phyloP scores from a whole-genome alignment of 257 asterid species.

The Paraleonurus japonicus region DNA sequence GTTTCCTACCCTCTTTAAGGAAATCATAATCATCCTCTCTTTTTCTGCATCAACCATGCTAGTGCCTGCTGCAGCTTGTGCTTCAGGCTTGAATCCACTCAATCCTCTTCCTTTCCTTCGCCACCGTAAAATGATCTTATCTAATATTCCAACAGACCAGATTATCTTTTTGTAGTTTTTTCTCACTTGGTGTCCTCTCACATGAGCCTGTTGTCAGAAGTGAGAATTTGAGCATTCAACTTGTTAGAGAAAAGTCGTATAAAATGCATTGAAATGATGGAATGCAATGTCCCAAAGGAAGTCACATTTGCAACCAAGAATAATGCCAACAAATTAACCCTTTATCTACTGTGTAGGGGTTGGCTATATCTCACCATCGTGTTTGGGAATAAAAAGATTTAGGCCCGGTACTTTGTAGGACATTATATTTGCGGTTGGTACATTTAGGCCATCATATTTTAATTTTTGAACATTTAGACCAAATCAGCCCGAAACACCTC shows the following conservation, averaged over 20 bases:
- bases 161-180: constrained; percentile 72
- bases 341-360: not conserved
- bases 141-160: constrained; percentile 93
- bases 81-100: constrained; percentile 72
- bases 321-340: not conserved
- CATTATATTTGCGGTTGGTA: not conserved
- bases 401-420: not conserved
- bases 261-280: not conserved
- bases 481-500: too few relatives aligned
- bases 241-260: not conserved
- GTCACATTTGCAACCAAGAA: not conserved
- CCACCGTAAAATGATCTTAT: constrained; percentile 84
- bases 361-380: not conserved
- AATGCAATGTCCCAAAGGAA: not conserved
- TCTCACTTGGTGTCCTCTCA: constrained; percentile 96
- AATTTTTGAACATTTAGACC: not conserved
- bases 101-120: constrained; percentile 87
- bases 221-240: constrained; percentile 24
- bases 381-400: not conserved
- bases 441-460: not conserved
- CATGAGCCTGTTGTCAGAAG: constrained; percentile 71
- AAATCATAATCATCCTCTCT: constrained; percentile 87
- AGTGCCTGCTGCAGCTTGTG: constrained; percentile 44
- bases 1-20: constrained; percentile 82
- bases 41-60: constrained; percentile 37